A percentile compares a stretch with the other conserved stretches of the same genome.
Evolutionary conservation across 352 stramenopile genomes (phyloP).

Genomic region (Pythium periplocum): DNA sequence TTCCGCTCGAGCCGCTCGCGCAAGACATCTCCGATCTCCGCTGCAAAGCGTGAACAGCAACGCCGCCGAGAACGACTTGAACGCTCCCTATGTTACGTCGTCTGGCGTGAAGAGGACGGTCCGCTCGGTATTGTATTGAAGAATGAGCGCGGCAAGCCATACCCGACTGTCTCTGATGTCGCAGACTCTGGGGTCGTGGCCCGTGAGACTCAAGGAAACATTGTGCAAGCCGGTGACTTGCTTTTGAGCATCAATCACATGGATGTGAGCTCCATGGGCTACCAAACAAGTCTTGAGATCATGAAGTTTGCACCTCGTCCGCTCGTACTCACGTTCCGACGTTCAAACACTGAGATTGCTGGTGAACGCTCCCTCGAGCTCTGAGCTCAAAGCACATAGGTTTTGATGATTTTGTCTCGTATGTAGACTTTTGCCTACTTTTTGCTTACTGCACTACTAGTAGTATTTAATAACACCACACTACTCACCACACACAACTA

Average conservation of each 20-base stretch:
- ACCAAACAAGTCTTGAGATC: slow-evolving; percentile 47
- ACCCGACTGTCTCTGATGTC: slow-evolving; percentile 43
- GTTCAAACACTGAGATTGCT: slow-evolving; percentile 19
- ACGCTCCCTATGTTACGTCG: slow-evolving; percentile 51
- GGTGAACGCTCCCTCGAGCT: slow-evolving; percentile 40
- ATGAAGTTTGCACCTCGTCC: slow-evolving; percentile 60
- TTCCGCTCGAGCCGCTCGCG: slow-evolving; percentile 17
- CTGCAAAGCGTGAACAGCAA: slow-evolving; percentile 22
- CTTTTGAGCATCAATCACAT: slow-evolving; percentile 71
- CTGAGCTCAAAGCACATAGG: slow-evolving; percentile 14
- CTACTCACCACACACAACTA: too few species aligned
- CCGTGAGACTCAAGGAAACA: slow-evolving; percentile 20
- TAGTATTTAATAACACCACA: too few species aligned
- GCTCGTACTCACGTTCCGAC: slow-evolving; percentile 66
- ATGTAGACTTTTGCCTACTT: too few species aligned
- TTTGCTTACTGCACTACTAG: too few species aligned
- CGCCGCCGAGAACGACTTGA: slow-evolving; percentile 49
- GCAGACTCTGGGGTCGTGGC: slow-evolving; percentile 23
- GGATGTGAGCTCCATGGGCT: slow-evolving; percentile 53
- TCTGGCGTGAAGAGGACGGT: slow-evolving; percentile 64
- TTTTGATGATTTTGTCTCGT: too few species aligned
- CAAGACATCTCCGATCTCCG: slow-evolving; percentile 2
- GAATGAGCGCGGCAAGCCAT: slow-evolving; percentile 39
- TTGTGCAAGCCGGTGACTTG: slow-evolving; percentile 38
- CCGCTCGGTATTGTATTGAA: slow-evolving; percentile 54